Percentiles rank a stretch among this genome's conserved stretches.
Conservation (phyloP, 345 rosid species). For the Dipteronia sinensis region DNA sequence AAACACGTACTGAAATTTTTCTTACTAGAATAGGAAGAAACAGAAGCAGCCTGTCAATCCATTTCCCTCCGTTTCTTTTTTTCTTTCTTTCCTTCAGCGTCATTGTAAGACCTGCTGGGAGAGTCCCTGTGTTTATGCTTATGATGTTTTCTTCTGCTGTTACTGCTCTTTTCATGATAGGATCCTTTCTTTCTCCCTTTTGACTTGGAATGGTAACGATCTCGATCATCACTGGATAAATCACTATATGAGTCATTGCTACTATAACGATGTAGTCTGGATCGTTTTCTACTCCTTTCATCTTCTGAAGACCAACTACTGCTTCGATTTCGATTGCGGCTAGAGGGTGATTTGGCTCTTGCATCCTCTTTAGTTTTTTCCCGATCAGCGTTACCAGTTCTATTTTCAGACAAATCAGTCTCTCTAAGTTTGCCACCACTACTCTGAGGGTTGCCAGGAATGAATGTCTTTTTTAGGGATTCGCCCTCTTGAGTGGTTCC, state of each 20-base stretch:
- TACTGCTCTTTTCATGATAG: slow-evolving; percentile 57
- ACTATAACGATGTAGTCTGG: slow-evolving; percentile 39
- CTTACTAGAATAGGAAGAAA: not conserved
- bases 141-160: slow-evolving; percentile 57
- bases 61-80: slow-evolving; percentile 46
- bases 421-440: slow-evolving; percentile 22
- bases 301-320: slow-evolving; percentile 58
- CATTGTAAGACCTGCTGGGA: slow-evolving; percentile 40
- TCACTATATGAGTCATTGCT: slow-evolving; percentile 61
- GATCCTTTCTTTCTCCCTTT: slow-evolving; percentile 55
- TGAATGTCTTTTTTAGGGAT: slow-evolving; percentile 23
- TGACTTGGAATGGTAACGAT: slow-evolving; percentile 52
- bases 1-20: not conserved
- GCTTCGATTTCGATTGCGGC: slow-evolving; percentile 23
- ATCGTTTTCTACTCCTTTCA: slow-evolving; percentile 53
- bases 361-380: slow-evolving; percentile 30
- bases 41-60: slow-evolving; percentile 29
- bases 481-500: slow-evolving; percentile 27
- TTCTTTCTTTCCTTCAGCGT: slow-evolving; percentile 44
- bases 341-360: slow-evolving; percentile 37
- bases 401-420: slow-evolving; percentile 27
- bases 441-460: slow-evolving; percentile 11
- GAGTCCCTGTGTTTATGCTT: slow-evolving; percentile 48
- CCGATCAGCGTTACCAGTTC: slow-evolving; percentile 16
- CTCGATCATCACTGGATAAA: slow-evolving; percentile 49